Evolutionary conservation across 306 rosid genomes (phyloP).

Genomic region (Hippophae rhamnoides): DNA sequence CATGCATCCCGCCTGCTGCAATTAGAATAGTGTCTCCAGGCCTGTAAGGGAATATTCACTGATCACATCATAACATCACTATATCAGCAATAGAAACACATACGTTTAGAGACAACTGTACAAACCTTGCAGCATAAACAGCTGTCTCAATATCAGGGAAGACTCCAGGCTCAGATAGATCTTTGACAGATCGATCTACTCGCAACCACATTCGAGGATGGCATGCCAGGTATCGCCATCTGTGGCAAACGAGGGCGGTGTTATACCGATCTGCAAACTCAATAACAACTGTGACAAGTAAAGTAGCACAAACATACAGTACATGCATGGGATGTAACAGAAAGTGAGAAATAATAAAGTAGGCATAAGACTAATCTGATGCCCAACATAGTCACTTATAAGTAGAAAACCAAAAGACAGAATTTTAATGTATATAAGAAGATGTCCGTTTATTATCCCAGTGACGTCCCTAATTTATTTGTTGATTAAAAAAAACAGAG

Average conservation of each 20-base stretch:
- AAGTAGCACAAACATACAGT: constrained; percentile 17
- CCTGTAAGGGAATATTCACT: constrained; percentile 30
- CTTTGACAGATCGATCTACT: constrained; percentile 70
- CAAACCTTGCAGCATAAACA: constrained; percentile 78
- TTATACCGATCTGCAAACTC: constrained; percentile 99
- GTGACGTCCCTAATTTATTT: too few species aligned
- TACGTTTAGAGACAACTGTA: constrained; percentile 1
- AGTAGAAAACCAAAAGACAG: too few species aligned
- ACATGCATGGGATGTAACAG: not conserved
- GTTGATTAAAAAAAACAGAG: too few species aligned
- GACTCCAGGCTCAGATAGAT: constrained; percentile 60
- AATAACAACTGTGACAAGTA: constrained; percentile 50
- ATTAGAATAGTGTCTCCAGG: constrained; percentile 95
- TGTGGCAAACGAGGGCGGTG: constrained; percentile 99
- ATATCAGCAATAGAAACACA: not conserved
- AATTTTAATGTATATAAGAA: too few species aligned
- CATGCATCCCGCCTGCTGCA: constrained; percentile 79
- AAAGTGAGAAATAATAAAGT: not conserved
- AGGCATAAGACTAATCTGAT: too few species aligned
- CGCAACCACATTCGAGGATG: constrained; percentile 94
- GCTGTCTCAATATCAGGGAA: constrained; percentile 82
- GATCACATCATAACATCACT: constrained; percentile 3
- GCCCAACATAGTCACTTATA: not conserved
- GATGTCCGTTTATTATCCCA: too few species aligned
- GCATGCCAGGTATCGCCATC: constrained; percentile 93